These are phyloP conservation scores for Boletus reticuloceps DNA, from an alignment of 768 basidiomycete genomes.

Conservation along the genomic window DNA sequence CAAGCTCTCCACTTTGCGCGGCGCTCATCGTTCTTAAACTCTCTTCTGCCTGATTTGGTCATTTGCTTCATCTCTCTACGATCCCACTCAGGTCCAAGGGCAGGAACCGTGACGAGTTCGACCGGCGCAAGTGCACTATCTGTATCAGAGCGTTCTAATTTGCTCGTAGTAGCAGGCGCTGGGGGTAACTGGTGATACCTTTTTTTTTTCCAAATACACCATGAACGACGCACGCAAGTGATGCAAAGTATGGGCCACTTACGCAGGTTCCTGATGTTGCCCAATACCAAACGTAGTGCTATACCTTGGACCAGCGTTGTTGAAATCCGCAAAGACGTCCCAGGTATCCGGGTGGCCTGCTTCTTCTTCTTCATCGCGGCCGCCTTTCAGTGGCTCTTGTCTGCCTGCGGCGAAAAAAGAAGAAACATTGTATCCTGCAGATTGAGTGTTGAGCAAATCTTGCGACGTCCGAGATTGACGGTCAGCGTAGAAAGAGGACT, in stretches of 20 bases:
- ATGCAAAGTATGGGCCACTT: conserved; percentile 21
- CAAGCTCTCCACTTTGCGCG: conserved; percentile 67
- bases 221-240: conserved; percentile 2
- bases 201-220: conserved; percentile 1
- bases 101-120: conserved; percentile 90
- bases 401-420: conserved; percentile 70
- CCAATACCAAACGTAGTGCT: conserved; percentile 55
- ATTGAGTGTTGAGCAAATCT: conserved; percentile 46
- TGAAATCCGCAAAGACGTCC: conserved; percentile 89
- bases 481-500: conserved; percentile 63
- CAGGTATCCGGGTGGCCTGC: conserved; percentile 46
- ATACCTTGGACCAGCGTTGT: conserved; percentile 79
- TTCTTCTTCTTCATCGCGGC: conserved; percentile 67
- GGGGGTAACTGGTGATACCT: conserved; percentile 49
- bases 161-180: conserved; percentile 23
- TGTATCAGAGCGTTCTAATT: conserved; percentile 36
- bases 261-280: conserved; percentile 46
- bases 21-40: conserved; percentile 54
- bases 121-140: conserved; percentile 46
- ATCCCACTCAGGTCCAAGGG: conserved; percentile 88
- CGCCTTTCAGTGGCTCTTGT: conserved; percentile 75
- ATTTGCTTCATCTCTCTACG: conserved; percentile 73
- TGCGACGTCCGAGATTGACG: conserved; percentile 40
- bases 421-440: conserved; percentile 71
- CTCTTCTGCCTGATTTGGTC: conserved; percentile 67